These are phyloP conservation scores for Homolaphlyctis polyrhiza DNA, from an alignment of 371 early-diverging fungal genomes.

Conservation along the genomic window DNA sequence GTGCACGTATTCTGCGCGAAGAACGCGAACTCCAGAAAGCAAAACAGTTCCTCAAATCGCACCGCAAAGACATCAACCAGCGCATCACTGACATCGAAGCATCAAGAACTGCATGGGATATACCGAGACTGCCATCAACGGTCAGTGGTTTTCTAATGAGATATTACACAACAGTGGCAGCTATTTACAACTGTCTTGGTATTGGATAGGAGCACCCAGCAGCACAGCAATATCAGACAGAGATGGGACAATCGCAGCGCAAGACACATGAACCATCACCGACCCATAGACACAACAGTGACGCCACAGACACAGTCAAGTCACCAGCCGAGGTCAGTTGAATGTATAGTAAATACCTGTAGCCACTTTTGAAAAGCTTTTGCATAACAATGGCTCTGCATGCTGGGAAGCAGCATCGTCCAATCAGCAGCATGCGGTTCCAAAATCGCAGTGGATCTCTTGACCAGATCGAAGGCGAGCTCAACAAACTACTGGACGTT, in stretches of 20 bases:
- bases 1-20: background rate
- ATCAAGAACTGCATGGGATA: background rate
- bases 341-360: background rate
- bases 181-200: too few species aligned
- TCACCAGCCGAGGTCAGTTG: background rate
- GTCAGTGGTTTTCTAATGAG: too few species aligned
- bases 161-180: too few species aligned
- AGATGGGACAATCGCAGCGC: too few species aligned
- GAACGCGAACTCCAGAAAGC: slow-evolving; percentile 11
- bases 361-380: background rate
- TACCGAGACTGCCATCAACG: too few species aligned
- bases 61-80: slow-evolving; percentile 8
- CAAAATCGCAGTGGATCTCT: background rate
- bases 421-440: background rate
- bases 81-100: slow-evolving; percentile 5
- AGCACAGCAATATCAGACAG: too few species aligned
- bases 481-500: slow-evolving; percentile 13
- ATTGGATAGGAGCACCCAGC: too few species aligned
- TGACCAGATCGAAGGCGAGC: slow-evolving; percentile 17
- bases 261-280: background rate
- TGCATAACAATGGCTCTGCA: too few species aligned
- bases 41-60: slow-evolving; percentile 12
- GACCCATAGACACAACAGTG: slow-evolving; percentile 9
- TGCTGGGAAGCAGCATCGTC: too few species aligned
- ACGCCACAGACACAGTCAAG: slow-evolving; percentile 9